Conservation (phyloP, 75 land plant genomes). For the Picea sitchensis region DNA sequence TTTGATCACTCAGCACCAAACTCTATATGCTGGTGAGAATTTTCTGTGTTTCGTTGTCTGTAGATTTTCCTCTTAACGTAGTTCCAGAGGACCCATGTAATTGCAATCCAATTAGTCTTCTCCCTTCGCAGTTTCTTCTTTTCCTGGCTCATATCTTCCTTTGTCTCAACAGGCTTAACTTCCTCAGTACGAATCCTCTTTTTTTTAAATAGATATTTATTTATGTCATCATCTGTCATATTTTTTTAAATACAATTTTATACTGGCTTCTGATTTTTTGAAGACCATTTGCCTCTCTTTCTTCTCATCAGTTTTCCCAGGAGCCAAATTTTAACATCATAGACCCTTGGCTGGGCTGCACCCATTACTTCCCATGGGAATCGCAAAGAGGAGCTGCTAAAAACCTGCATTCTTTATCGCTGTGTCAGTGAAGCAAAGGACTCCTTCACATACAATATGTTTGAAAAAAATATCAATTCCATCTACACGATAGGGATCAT, state of each 20-base stretch:
- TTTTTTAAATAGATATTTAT: background rate
- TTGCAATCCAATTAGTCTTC: too few relatives aligned
- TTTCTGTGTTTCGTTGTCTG: too few relatives aligned
- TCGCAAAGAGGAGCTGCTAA: too few relatives aligned
- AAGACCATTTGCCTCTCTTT: background rate
- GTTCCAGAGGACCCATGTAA: too few relatives aligned
- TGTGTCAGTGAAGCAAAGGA: constrained; percentile 67
- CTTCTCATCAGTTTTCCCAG: too few relatives aligned
- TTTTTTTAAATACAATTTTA: background rate
- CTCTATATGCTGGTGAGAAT: too few relatives aligned
- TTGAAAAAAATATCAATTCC: constrained; percentile 91
- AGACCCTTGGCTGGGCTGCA: too few relatives aligned
- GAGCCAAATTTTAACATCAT: too few relatives aligned
- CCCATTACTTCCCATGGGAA: too few relatives aligned
- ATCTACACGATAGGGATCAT: constrained; percentile 84
- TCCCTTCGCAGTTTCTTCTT: background rate
- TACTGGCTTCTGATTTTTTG: background rate
- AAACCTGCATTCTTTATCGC: too few relatives aligned
- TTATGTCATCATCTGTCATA: background rate
- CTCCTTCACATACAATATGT: constrained; percentile 91
- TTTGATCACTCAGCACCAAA: too few relatives aligned
- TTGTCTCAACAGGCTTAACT: background rate
- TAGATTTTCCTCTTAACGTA: too few relatives aligned
- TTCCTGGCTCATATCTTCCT: background rate
- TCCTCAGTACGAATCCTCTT: background rate